These are phyloP conservation scores for Chlorella sp. DNA, from an alignment of 139 green algal genomes.

Conservation along the genomic window DNA sequence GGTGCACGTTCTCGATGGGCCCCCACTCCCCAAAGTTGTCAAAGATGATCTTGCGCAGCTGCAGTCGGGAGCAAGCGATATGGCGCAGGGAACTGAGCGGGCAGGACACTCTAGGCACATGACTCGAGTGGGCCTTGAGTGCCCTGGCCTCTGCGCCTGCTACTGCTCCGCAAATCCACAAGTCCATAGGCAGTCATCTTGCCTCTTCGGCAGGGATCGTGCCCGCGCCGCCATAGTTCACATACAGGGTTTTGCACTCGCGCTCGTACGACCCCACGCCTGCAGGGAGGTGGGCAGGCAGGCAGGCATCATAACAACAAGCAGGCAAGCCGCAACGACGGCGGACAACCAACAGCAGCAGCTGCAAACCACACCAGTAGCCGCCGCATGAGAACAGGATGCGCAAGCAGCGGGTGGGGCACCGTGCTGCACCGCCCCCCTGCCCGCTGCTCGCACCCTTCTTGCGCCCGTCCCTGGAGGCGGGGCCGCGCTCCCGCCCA, in stretches of 20 bases:
- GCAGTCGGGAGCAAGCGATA: neutral
- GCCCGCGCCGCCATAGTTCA: constrained; percentile 68
- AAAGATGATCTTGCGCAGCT: constrained; percentile 39
- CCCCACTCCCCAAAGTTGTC: constrained; percentile 68
- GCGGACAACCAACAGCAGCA: neutral
- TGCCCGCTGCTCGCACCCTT: constrained; percentile 2
- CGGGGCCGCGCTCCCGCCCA: constrained; percentile 60
- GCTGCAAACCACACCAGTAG: too few relatives aligned
- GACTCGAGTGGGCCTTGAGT: too few relatives aligned
- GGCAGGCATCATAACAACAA: neutral
- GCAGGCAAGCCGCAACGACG: neutral
- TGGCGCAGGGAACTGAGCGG: too few relatives aligned
- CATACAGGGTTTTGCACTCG: constrained; percentile 70
- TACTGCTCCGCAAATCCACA: neutral
- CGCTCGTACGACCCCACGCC: constrained; percentile 62
- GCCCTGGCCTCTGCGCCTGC: neutral
- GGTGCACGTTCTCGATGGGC: constrained; percentile 63
- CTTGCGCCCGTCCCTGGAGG: constrained; percentile 15
- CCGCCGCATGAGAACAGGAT: too few relatives aligned
- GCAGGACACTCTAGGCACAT: too few relatives aligned
- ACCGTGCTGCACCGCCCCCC: neutral
- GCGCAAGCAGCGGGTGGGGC: too few relatives aligned
- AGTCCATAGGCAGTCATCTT: neutral
- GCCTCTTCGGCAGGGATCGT: constrained; percentile 47
- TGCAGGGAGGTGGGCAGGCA: neutral